phyloP scores from a whole-genome alignment of 352 stramenopile species.

The Phytophthora kernoviae region DNA sequence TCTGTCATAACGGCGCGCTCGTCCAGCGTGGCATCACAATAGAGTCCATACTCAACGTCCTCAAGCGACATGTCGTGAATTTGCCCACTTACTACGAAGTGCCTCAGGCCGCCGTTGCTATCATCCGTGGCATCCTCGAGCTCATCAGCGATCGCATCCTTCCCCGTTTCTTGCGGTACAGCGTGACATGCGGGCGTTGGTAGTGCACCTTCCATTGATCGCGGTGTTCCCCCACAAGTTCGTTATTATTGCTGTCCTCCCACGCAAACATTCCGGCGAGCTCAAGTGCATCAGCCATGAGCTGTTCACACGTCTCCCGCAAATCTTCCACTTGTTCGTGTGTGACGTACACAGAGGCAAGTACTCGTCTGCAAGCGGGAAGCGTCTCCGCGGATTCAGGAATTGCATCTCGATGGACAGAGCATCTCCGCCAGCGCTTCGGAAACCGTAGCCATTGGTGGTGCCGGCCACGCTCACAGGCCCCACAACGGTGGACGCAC shows the following conservation, averaged over 20 bases:
- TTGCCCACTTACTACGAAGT: constrained; percentile 52
- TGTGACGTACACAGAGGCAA: constrained; percentile 51
- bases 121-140: constrained; percentile 16
- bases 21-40: constrained; percentile 50
- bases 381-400: constrained; percentile 60
- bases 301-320: constrained; percentile 50
- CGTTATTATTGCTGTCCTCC: constrained; percentile 51
- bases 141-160: constrained; percentile 14
- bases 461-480: constrained; percentile 42
- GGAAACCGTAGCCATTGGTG: constrained; percentile 56
- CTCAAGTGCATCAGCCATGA: constrained; percentile 48
- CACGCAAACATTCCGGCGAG: constrained; percentile 65
- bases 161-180: constrained; percentile 57
- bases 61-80: constrained; percentile 54
- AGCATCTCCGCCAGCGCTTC: constrained; percentile 51
- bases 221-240: constrained; percentile 35
- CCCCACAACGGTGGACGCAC: constrained; percentile 21
- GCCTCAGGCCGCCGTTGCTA: constrained; percentile 32
- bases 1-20: constrained; percentile 53
- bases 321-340: constrained; percentile 48
- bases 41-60: constrained; percentile 58
- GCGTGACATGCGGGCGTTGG: constrained; percentile 50
- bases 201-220: constrained; percentile 61
- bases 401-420: constrained; percentile 69
- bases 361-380: constrained; percentile 58